A percentile compares a stretch with the other conserved stretches of the same genome.
phyloP scores from a whole-genome alignment of 805 yeast genomes.

The Candida nonsorbophila region DNA sequence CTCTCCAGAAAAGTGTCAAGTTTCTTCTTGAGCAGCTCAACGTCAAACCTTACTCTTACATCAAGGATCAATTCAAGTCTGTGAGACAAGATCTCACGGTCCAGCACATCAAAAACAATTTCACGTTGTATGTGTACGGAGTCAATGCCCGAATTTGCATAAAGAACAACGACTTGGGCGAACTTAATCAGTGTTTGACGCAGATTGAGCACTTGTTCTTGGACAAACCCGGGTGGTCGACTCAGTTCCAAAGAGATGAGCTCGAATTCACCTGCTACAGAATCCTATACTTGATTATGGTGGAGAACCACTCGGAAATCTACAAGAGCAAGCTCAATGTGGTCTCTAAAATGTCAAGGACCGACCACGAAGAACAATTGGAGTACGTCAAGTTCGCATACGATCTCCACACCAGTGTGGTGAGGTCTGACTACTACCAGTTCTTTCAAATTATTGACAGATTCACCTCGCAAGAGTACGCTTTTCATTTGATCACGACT shows the following conservation, averaged over 20 bases:
- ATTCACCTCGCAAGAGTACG: slow-evolving; percentile 14
- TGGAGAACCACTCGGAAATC: slow-evolving; percentile 58
- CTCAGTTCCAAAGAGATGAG: slow-evolving; percentile 13
- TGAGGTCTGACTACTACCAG: slow-evolving; percentile 34
- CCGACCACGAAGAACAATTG: slow-evolving; percentile 9
- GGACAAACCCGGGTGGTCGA: slow-evolving; percentile 6
- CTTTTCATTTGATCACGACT: slow-evolving; percentile 18
- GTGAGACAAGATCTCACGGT: slow-evolving; percentile 91
- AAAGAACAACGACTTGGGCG: slow-evolving; percentile 81
- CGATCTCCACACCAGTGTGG: slow-evolving; percentile 10
- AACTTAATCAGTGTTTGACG: slow-evolving; percentile 91
- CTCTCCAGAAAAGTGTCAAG: slow-evolving; percentile 55
- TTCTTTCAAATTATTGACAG: slow-evolving; percentile 36
- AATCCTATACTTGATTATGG: slow-evolving; percentile 68
- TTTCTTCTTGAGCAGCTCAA: slow-evolving; percentile 49
- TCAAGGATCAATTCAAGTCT: slow-evolving; percentile 87
- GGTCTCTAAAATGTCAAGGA: slow-evolving; percentile 3
- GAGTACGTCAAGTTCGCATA: slow-evolving; percentile 10
- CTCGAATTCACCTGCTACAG: slow-evolving; percentile 71
- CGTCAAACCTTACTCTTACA: slow-evolving; percentile 54
- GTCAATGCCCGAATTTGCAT: slow-evolving; percentile 84
- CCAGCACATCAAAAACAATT: slow-evolving; percentile 74
- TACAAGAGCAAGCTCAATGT: slow-evolving; percentile 31
- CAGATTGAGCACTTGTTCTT: slow-evolving; percentile 64
- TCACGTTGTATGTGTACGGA: slow-evolving; percentile 77